Evolutionary conservation across 2,329 filamentous ascomycete genomes (phyloP).

Genomic region (Teratosphaeriaceae sp.): DNA sequence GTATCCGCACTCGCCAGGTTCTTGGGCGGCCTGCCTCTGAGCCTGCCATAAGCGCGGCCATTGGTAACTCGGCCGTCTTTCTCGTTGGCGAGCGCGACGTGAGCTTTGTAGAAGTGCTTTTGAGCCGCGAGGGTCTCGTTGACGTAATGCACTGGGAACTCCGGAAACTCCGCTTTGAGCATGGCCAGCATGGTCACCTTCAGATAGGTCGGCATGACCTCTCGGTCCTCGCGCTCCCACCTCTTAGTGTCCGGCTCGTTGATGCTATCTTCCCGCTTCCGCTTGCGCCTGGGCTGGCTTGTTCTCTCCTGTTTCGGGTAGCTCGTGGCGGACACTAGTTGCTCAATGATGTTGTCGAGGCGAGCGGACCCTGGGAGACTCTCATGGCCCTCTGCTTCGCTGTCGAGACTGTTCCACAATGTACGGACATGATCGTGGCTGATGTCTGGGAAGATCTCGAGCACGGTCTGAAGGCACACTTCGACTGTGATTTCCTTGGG

Average conservation of each 20-base stretch:
- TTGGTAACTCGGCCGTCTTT: slow-evolving; percentile 14
- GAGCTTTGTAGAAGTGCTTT: slow-evolving; percentile 34
- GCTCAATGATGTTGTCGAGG: slow-evolving; percentile 23
- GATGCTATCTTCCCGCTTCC: slow-evolving; percentile 23
- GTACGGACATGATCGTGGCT: slow-evolving; percentile 23
- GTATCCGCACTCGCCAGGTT: slow-evolving; percentile 15
- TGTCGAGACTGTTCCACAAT: slow-evolving; percentile 17
- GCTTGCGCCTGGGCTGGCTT: slow-evolving; percentile 18
- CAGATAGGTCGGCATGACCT: slow-evolving; percentile 6
- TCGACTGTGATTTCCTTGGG: slow-evolving; percentile 17
- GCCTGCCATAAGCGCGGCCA: slow-evolving; percentile 3
- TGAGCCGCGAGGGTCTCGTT: slow-evolving; percentile 21
- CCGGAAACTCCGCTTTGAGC: slow-evolving; percentile 37
- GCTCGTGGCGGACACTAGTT: slow-evolving; percentile 17
- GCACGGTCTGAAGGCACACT: slow-evolving; percentile 20
- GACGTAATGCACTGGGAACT: slow-evolving; percentile 33
- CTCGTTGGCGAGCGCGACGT: slow-evolving; percentile 26
- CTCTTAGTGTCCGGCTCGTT: slow-evolving; percentile 16
- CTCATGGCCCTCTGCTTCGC: slow-evolving; percentile 6
- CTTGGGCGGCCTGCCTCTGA: slow-evolving; percentile 17
- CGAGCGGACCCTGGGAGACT: slow-evolving; percentile 12
- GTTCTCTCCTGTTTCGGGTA: slow-evolving; percentile 27
- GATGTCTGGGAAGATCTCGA: slow-evolving; percentile 30
- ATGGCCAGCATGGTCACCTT: slow-evolving; percentile 18
- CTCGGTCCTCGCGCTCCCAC: slow-evolving; percentile 20